Base-by-base conservation (phyloP, 148 eudicot genomes). In the Amaranthus cruentus region DNA sequence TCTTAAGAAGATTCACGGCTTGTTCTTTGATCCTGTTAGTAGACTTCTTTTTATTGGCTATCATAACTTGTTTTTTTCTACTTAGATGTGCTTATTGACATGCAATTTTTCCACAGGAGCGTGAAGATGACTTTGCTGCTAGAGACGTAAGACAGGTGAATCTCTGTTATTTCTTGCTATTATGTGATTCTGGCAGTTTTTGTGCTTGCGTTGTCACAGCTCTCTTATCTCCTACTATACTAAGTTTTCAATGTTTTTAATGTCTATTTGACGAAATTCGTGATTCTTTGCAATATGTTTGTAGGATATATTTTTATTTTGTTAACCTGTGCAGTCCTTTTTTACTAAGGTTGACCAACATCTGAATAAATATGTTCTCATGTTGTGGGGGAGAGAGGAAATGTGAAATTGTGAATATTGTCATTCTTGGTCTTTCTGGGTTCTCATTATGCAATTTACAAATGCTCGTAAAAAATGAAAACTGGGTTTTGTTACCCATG, bases 131-230 rank as follows among this genome's bases (percentile, higher is more conserved):
- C 59, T 76, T 78, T 77, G 85, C 77, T 55, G 73, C 75, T 53
- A 87, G 84, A 77, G 97, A 90, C 73, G 97, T 85, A 43, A 85
- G 93, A 75, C 84, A 90, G 93, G 97, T 88, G 78, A 75, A 66
- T 43, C 53, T 42, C 58, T 44, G n/a, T 59, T 59, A 62, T 7
- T 13, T 11, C 55, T 13, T n/a, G 12, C 44, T 28, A 13, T 56
- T 79, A 6, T 49, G 52, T 58, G 47, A 50, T 48, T 53, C 21
- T 18, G n/a, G 12, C 52, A 28, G 18, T 70, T 58, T 59, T 47
- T 65, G 53, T 65, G 8, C 52, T 6, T 6, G 65, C 42, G 65
- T 9, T 9, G 65, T 2, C 65, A 62, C 4, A 38, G 6, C 38
- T 62, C 65, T 38, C 4, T 62, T 62, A 28, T 28, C 38, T 28